Base-by-base conservation (phyloP, 345 rosid genomes). In the Cochlearia excelsa region DNA sequence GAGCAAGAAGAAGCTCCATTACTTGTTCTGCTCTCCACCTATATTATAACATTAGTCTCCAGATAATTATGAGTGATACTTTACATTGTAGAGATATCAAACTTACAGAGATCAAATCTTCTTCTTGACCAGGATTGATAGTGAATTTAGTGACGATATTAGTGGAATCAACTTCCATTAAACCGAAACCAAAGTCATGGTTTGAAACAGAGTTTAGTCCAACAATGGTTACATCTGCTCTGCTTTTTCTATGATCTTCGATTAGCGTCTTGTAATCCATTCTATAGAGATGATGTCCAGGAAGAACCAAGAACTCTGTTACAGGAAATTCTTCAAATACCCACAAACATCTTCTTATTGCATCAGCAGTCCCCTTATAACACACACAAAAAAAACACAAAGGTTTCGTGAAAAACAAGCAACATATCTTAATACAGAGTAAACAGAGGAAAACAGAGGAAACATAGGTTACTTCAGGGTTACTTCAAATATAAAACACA, bases 261-360 rank as follows among this genome's bases (percentile, higher is more conserved):
- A 85, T 71, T 42, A 87, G 69, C 55, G 52, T 80, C 76, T 72
- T 81, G 75, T 85, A 90, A 74, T 90, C 91, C 97, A 87, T 84
- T 76, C 26, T 79, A 69, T 90, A 90, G 35, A 90, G 80, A 81
- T 85, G 94, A 57, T 87, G 91, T 3, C 94, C 95, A 0, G 91
- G 94, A 73, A 85, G 89, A 64, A 90, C 66, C 59, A 87, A 67
- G 75, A 79, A 90, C 65, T 87, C 89, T 0, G 74, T 67, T 39
- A 85, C 81, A 3, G 87, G 94, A 35, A 78, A 70, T 78, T 90
- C 95, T 61, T 85, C 94, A 61, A 90, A 68, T 33, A 85, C 72
- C 95, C 95, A 84, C 70, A 84, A 63, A 59, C 95, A 87, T 66
- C 87, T 82, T 75, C 97, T 84, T 33, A 90, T 81, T 0, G 94